These are phyloP conservation scores for Amanita thiersii DNA, from an alignment of 768 basidiomycete genomes.

Conservation along the genomic window DNA sequence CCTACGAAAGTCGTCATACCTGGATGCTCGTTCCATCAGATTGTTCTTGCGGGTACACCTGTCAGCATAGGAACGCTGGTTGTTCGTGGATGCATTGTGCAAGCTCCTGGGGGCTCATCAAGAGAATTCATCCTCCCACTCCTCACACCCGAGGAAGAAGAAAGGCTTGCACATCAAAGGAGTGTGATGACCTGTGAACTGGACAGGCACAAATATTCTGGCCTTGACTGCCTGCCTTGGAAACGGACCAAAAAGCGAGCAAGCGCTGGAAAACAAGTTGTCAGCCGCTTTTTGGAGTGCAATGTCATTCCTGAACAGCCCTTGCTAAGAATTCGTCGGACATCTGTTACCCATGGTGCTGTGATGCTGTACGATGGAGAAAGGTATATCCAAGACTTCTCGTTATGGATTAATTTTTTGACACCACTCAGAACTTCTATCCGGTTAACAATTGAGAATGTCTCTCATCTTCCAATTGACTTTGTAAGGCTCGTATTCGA, in stretches of 20 bases:
- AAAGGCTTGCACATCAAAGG: constrained; percentile 44
- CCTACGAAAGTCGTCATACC: constrained; percentile 61
- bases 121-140: constrained; percentile 75
- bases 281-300: constrained; percentile 63
- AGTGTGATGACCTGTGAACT: constrained; percentile 57
- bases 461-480: constrained; percentile 74
- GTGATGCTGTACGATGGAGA: constrained; percentile 96
- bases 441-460: constrained; percentile 84
- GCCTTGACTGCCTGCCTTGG: constrained; percentile 66
- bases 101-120: constrained; percentile 61
- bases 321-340: constrained; percentile 74
- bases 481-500: constrained; percentile 84
- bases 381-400: constrained; percentile 40
- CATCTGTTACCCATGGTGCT: constrained; percentile 88
- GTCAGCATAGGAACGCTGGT: constrained; percentile 55
- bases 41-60: constrained; percentile 64
- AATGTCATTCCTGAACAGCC: constrained; percentile 85
- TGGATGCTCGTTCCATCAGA: constrained; percentile 64
- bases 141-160: constrained; percentile 63
- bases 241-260: constrained; percentile 38
- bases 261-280: constrained; percentile 1
- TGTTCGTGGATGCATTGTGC: constrained; percentile 73
- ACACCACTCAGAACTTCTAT: constrained; percentile 57
- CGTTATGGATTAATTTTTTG: constrained; percentile 1
- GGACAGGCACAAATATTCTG: constrained; percentile 65